Evolutionary conservation across 2,329 filamentous ascomycete species (phyloP).

Genomic region (Curvularia sp.): DNA sequence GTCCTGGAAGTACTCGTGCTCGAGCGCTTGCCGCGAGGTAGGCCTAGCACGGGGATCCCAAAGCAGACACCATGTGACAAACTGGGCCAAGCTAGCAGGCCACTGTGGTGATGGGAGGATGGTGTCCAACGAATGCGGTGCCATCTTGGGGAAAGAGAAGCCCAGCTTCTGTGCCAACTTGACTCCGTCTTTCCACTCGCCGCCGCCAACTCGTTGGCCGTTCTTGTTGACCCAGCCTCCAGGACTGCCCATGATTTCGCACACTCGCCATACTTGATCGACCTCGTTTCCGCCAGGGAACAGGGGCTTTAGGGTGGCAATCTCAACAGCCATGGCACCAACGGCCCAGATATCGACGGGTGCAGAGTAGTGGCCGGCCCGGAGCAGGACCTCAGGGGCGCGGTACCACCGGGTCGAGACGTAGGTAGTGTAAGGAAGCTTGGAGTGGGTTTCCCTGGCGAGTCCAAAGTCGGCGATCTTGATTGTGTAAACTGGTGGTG

Average conservation of each 20-base stretch:
- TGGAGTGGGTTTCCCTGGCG: conserved; percentile 96
- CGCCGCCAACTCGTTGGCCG: conserved; percentile 84
- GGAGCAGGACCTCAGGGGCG: conserved; percentile 89
- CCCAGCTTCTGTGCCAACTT: conserved; percentile 92
- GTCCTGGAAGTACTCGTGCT: conserved; percentile 93
- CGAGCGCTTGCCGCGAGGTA: conserved; percentile 90
- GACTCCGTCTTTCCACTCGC: conserved; percentile 96
- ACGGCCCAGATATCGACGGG: conserved; percentile 99
- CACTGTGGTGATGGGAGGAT: conserved; percentile 90
- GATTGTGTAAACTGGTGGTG: conserved; percentile 90
- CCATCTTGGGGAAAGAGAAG: conserved; percentile 99
- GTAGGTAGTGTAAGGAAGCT: conserved; percentile 95
- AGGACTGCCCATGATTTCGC: conserved; percentile 98
- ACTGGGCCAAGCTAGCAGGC: conserved; percentile 85
- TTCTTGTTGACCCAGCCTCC: conserved; percentile 98
- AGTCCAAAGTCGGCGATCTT: conserved; percentile 99
- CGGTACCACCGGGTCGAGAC: conserved; percentile 97
- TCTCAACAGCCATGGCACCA: conserved; percentile 97
- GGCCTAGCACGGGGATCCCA: conserved; percentile 95
- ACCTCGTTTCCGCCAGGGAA: conserved; percentile 99
- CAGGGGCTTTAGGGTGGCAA: conserved; percentile 92
- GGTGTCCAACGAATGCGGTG: conserved; percentile 93
- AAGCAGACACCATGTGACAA: conserved; percentile 98
- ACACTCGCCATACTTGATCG: conserved; percentile 98
- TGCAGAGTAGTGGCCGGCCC: conserved; percentile 95